Evolutionary conservation across 495 filamentous ascomycete genomes (phyloP), one percentile per base, ranked within the genome.

Genomic region (Aspergillus ellipticus): DNA sequence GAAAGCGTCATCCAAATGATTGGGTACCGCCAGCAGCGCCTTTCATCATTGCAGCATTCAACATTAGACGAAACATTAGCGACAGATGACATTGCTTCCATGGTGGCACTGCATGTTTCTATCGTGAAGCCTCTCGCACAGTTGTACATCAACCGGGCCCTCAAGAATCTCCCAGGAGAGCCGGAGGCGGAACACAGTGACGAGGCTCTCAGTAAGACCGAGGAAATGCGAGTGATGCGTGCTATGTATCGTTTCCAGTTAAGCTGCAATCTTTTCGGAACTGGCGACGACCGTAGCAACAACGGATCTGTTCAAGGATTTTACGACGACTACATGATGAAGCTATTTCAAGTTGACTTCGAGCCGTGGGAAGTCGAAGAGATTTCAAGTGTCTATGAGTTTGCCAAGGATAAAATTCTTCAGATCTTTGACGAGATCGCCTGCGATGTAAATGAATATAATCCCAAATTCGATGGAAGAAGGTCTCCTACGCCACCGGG

Each of bases 171-270:
- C 10, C 16, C 42, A 6, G 6, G 57, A 20, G 17, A 48, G 13
- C 19, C 49, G 7, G 37, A 54, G 4, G 10, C 6, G 7, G 13
- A 6, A 3, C 15, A 22, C 5, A 52, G 0, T 11, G 5, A 13
- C 16, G n/a, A 55, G 8, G 21, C 49, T 37, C 52, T 63, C 2
- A 70, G 59, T 20, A 22, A 17, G 17, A 55, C 46, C 7, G 68
- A 70, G 41, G 33, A 53, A 16, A 48, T 47, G 16, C 60, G 53
- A 21, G 28, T 66, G 35, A 43, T 61, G 41, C 61, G 66, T 1
- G 68, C 62, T 7, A 50, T 71, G 13, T 71, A 68, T 52, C 65
- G 68, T 50, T 60, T 56, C 45, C 58, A 69, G 15, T 39, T 65
- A 8, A 63, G 55, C 54, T 57, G 59, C 42, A 67, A 69, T 43